Evolutionary conservation across 352 stramenopile species (phyloP), one percentile per base, ranked within the genome.

Genomic region (Phytophthora melonis): DNA sequence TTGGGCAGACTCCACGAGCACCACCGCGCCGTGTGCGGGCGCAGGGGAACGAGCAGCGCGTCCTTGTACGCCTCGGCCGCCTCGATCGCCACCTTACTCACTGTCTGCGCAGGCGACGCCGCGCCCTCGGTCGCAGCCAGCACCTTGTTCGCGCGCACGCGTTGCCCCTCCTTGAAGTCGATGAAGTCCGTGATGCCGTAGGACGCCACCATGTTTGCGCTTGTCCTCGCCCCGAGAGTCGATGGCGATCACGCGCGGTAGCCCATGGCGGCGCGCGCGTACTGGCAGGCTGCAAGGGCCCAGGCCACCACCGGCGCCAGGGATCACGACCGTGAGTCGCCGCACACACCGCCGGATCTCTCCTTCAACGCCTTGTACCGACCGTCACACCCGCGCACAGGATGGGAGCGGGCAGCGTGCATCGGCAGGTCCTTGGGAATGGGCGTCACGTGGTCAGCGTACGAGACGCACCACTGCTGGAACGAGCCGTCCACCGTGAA

Each of bases 321-420:
- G 75, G 21, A 97, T 79, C 18, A 74, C 89, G 0, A 97, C 73
- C 3, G n/a, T n/a, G 65, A 84, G 54, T 87, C 68, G 14, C 79
- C 80, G 3, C 72, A 64, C 13, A 75, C 32, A 16, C 79, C 81
- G 21, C 76, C 80, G 30, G 81, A n/a, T n/a, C n/a, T 90, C 49
- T 89, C 76, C 69, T 84, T 87, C 43, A 97, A 66, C 1, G 92
- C 89, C 58, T 86, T 93, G 72, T 93, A 98, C 5, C n/a, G n/a
- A 85, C 85, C 0, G 93, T 98, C 55, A 97, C 86, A 30, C 93
- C 93, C 9, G 91, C 90, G 68, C 93, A 98, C 27, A 98, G 70
- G 5, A 98, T 79, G 0, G 89, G 80, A 39, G 82, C 88, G 9
- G n/a, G 82, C 83, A 3, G 60, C 70, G 23, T 75, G 61, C 21